Evolutionary conservation across 768 basidiomycete species (phyloP), one percentile per base, ranked within the genome.

Genomic region (Pleurotus sapidus): DNA sequence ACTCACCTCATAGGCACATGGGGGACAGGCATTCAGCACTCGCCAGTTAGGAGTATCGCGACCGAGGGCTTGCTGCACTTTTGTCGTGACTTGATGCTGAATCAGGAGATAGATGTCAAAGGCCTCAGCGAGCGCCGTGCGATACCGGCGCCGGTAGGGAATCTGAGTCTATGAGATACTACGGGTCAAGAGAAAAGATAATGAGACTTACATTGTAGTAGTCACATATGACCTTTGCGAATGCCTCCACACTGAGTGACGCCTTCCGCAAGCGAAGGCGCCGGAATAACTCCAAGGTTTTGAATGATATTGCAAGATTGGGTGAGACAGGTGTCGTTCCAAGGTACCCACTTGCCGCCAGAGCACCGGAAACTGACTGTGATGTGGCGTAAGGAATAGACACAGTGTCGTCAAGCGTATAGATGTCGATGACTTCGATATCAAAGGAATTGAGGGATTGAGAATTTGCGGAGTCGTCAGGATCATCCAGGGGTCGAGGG

Each of bases 191-290:
- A 18, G 3, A 45, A 20, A 27, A 37, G 8, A 27, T 40, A 9
- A 42, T 15, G 18, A 12, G 38, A 63, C 55, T 3, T 58, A 69
- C 65, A 17, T 40, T 25, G 15, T 70, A 65, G 9, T 59, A 46
- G 56, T 68, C 60, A 56, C 66, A 72, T 1, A 72, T 20, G 5
- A 62, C 58, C 48, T 66, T 64, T 14, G 61, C 57, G 55, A 66
- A 68, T 0, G 59, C 61, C 49, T 70, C 61, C 9, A 68, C 30
- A 53, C 70, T 65, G 56, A 70, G 60, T 3, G 61, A 66, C 0
- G 61, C 55, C 40, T 64, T 59, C 9, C 25, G 40, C 14, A 63
- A 37, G 12, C 51, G 55, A 15, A 66, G 57, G 9, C 55, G 37
- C 25, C 55, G 56, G 47, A 60, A 68, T n/a, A 68, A 49, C 50